Base-by-base conservation (phyloP, 176 grass and related monocot species). In the Canna indica region DNA sequence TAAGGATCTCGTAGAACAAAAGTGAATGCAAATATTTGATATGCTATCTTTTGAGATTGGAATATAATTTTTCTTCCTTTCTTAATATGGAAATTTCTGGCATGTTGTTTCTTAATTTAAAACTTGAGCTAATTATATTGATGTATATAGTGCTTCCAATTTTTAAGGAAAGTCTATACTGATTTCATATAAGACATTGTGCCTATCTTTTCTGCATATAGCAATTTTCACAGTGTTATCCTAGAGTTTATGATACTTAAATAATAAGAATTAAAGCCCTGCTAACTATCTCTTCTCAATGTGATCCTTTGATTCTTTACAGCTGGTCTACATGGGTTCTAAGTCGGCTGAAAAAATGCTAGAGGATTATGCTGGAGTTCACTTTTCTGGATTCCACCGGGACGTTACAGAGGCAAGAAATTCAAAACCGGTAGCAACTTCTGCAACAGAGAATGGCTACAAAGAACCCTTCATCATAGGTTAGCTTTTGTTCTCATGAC, bases 381-480 rank as follows among this genome's bases (percentile, higher is more conserved):
- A 87, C 75, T 83, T 85, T 77, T 78, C 83, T 1, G 77, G 88
- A 11, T 66, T 80, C 65, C 79, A 72, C 70, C 47, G 73, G 72
- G 79, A 97, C 11, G 75, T 83, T 24, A 34, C 74, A 29, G 57
- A 73, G 50, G 41, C 32, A 36, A 72, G 80, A 34, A 45, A 67
- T 46, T 54, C 61, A 56, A 57, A 68, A 31, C 70, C 85, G 71
- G 80, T 81, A 4, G 86, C 85, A 53, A 85, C 85, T 30, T 88
- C 83, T 68, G 41, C 77, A 27, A 58, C 67, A 50, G 83, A 89
- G 74, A 89, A 91, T 85, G 93, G 79, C 27, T 79, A 91, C 76
- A 83, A 75, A 72, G 86, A 89, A 54, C 88, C 93, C 15, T 92
- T 97, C 85, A 81, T 97, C 38, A 97, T 96, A 79, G 93, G 93